These are phyloP conservation scores for Paxillus involutus DNA, from an alignment of 768 basidiomycete genomes.

Conservation along the genomic window DNA sequence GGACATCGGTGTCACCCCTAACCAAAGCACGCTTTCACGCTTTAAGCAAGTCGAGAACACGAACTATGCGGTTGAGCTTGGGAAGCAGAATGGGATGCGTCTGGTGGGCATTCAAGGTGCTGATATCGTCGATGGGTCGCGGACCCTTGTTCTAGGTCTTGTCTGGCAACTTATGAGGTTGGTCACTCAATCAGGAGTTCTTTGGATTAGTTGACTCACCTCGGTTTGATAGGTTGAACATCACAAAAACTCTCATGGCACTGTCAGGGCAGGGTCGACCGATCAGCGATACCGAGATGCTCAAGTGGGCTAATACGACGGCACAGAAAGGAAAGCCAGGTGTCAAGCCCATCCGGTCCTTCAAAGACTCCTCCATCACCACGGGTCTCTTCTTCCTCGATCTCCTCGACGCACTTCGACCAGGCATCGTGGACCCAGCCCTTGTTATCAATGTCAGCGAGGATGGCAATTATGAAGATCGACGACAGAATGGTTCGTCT, in stretches of 20 bases:
- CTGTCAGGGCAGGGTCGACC: conserved; percentile 75
- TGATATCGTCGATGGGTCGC: conserved; percentile 92
- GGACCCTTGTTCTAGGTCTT: conserved; percentile 90
- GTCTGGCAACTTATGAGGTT: conserved; percentile 98
- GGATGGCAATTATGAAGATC: conserved; percentile 76
- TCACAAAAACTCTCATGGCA: conserved; percentile 83
- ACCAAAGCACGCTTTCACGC: conserved; percentile 81
- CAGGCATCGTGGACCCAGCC: conserved; percentile 91
- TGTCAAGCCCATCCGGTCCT: conserved; percentile 74
- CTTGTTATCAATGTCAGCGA: conserved; percentile 67
- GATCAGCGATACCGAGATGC: conserved; percentile 89
- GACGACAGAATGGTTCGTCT: conserved; percentile 83
- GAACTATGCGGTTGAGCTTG: conserved; percentile 93
- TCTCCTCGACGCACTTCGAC: conserved; percentile 84
- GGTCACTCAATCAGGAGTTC: conserved; percentile 12
- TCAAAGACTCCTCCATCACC: conserved; percentile 89
- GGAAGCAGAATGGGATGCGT: conserved; percentile 90
- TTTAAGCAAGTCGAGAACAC: conserved; percentile 99
- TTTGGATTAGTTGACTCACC: background rate
- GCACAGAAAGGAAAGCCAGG: conserved; percentile 68
- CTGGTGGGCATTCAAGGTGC: conserved; percentile 97
- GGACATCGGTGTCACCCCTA: conserved; percentile 80
- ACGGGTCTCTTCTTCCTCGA: conserved; percentile 94
- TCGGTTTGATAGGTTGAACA: conserved; percentile 61
- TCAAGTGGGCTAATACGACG: conserved; percentile 93